Evolutionary conservation across 257 asterid genomes (phyloP).

Genomic region (Eustoma russellianum): DNA sequence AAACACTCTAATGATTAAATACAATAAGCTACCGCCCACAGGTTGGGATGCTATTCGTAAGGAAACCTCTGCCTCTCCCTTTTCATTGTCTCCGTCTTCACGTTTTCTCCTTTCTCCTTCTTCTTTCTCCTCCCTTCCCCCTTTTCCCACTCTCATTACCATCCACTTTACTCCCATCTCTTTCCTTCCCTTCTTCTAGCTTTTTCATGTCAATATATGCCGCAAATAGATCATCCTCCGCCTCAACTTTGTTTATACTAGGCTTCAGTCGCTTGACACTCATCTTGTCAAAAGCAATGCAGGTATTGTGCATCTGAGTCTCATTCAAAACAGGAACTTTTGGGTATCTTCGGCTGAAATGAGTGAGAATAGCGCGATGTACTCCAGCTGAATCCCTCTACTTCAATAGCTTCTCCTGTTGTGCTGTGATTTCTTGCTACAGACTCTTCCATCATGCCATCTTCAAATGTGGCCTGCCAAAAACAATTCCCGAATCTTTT

Average conservation of each 20-base stretch:
- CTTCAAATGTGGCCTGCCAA: slow-evolving; percentile 90
- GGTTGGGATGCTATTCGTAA: too few relatives aligned
- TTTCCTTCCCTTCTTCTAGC: slow-evolving; percentile 8
- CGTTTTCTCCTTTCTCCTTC: slow-evolving; percentile 5
- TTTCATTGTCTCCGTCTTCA: slow-evolving; percentile 2
- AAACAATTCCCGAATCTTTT: background rate
- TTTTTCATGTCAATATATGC: slow-evolving; percentile 16
- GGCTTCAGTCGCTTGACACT: slow-evolving; percentile 51
- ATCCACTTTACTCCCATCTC: background rate
- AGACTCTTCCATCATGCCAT: slow-evolving; percentile 73
- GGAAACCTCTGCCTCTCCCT: background rate
- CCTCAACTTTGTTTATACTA: background rate
- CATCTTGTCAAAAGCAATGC: slow-evolving; percentile 94
- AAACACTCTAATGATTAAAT: too few relatives aligned
- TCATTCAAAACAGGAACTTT: slow-evolving; percentile 84
- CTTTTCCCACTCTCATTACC: slow-evolving; percentile 7
- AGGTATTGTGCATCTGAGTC: slow-evolving; percentile 61
- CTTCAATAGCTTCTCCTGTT: slow-evolving; percentile 75
- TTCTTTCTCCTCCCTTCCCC: slow-evolving; percentile 3
- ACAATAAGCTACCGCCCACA: too few relatives aligned
- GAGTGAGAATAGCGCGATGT: slow-evolving; percentile 75
- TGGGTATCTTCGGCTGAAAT: slow-evolving; percentile 96
- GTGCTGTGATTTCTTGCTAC: slow-evolving; percentile 85
- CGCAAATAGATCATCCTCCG: slow-evolving; percentile 13
- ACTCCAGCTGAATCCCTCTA: slow-evolving; percentile 73